A percentile compares a stretch with the other conserved stretches of the same genome.
Evolutionary conservation across 441 rosid genomes (phyloP).

Genomic region (Corymbia citriodora): DNA sequence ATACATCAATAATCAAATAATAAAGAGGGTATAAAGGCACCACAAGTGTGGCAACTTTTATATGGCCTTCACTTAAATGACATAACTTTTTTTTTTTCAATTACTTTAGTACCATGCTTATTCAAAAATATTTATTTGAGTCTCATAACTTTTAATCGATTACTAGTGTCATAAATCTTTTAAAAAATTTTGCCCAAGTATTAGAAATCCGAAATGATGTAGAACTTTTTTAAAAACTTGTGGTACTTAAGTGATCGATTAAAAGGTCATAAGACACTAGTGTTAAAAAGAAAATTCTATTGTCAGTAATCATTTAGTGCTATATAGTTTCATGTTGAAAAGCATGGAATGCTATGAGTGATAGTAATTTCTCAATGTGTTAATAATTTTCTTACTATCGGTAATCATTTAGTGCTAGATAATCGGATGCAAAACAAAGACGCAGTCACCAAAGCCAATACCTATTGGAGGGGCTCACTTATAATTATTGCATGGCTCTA

Average conservation of each 20-base stretch:
- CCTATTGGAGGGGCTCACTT: background rate
- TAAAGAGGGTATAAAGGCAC: background rate
- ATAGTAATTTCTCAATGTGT: background rate
- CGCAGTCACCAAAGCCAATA: background rate
- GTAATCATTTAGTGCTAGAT: background rate
- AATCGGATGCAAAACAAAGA: background rate
- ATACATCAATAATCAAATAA: background rate
- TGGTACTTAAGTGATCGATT: background rate
- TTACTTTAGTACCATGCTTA: background rate
- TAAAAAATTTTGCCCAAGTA: background rate
- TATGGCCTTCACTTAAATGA: background rate
- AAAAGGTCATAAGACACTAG: background rate
- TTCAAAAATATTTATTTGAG: background rate
- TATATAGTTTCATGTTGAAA: background rate
- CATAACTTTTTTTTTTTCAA: background rate
- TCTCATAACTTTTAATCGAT: background rate
- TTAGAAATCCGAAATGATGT: accelerated
- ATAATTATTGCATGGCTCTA: background rate
- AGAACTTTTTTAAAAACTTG: too few relatives aligned
- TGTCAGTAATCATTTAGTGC: too few relatives aligned
- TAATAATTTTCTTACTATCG: background rate
- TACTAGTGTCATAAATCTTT: too few relatives aligned
- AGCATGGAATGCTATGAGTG: background rate
- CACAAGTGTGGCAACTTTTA: background rate
- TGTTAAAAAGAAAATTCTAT: too few relatives aligned